These are phyloP conservation scores for Cenchrus americanus DNA, from an alignment of 176 grass and related monocot genomes.

Conservation along the genomic window DNA sequence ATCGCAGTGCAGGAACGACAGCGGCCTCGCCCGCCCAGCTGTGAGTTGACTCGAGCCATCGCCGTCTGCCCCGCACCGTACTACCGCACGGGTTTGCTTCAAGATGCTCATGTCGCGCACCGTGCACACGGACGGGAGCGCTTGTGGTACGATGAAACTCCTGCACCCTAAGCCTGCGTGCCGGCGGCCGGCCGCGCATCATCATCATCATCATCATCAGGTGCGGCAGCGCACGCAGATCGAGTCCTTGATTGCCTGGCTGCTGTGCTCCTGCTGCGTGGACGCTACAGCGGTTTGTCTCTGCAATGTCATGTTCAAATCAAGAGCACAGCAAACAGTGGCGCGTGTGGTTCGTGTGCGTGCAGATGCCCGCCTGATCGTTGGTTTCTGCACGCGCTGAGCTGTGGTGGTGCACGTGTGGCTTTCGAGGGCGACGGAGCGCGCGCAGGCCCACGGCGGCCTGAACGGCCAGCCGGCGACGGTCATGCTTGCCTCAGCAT, in stretches of 20 bases:
- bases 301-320: constrained; percentile 14
- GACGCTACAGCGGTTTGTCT: too few relatives aligned
- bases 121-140: too few relatives aligned
- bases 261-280: too few relatives aligned
- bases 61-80: too few relatives aligned
- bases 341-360: neutral
- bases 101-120: too few relatives aligned
- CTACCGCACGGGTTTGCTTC: too few relatives aligned
- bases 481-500: neutral
- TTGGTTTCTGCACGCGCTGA: neutral
- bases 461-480: neutral
- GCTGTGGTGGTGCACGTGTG: neutral
- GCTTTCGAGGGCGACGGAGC: neutral
- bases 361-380: neutral
- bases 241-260: neutral
- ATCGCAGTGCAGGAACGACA: too few relatives aligned
- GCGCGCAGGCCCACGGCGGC: neutral
- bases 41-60: neutral
- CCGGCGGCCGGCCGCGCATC: too few relatives aligned
- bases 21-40: too few relatives aligned
- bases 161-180: neutral
- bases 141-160: neutral
- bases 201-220: neutral
- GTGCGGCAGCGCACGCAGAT: too few relatives aligned
- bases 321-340: neutral